Base-by-base conservation (phyloP, 1,139 yeast genomes). In the Taphrina deformans region DNA sequence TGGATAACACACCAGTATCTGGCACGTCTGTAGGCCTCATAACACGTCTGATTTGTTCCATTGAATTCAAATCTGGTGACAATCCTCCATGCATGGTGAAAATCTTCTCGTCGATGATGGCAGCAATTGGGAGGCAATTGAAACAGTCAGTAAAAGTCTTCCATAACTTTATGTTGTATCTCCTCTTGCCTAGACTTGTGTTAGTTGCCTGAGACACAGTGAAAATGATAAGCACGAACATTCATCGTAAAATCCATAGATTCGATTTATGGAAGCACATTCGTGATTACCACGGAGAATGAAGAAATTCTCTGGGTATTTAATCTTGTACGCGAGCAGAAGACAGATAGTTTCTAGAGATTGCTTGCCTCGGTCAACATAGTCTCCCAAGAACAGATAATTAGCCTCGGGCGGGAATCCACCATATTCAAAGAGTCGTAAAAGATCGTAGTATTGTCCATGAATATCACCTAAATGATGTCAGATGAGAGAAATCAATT, bases 341-440 rank as follows among this genome's bases (percentile, higher is more conserved):
- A 92, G 80, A 77, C 97, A 91, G 74, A 92, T 92, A 18, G 98
- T 92, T 78, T 92, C 98, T 72, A 92, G 80, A 40, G 96, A 89
- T 80, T 92, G 98, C 77, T 91, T 92, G 73, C 99, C 99, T 82
- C 99, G 87, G 80, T 92, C 99, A 71, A 92, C 99, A 75, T 92
- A 92, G 79, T 92, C 99, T 69, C 99, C 99, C 69, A 93, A 80
- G 75, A 93, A 93, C 73, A 92, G 81, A 78, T 92, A 92, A 79
- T 92, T 92, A 33, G 97, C 96, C 77, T 91, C 97, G n/a, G 98
- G 98, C 2, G 98, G 98, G 82, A 92, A 93, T 4, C 98, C 99
- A 72, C 98, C 98, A 75, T 92, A 91, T 79, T 93, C 98, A 75
- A 93, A 92, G 73, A 93, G 84, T 78, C 98, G 88, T 76, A 93